Evolutionary conservation across 2,329 filamentous ascomycete species (phyloP), one percentile per base, ranked within the genome.

Genomic region (Ascochyta clinopodiicola): DNA sequence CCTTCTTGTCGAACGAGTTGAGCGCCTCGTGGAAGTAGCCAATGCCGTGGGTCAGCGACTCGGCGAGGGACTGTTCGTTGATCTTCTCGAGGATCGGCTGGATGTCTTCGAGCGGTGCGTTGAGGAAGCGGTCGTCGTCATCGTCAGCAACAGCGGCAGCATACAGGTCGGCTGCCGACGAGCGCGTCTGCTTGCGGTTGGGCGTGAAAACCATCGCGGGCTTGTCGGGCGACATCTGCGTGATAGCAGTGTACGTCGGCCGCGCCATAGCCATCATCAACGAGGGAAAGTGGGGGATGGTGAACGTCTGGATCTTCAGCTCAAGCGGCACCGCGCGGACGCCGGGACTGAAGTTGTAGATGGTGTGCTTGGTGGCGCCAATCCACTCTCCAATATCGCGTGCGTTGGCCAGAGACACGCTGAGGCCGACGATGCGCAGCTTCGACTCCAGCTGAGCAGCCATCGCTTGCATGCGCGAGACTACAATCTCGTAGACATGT

Each of bases 231-330:
- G 95, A 96, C 74, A 96, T 85, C 68, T 96, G 92, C 2, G 92
- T 85, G 63, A 99, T 91, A 2, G 94, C 90, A 57, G 91, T 82
- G 74, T 97, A 98, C 1, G 92, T 89, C 19, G 96, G 96, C 75
- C 96, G 94, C 15, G 93, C 92, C 95, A 99, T 99, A 13, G 95
- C 93, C 64, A 99, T 85, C 95, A 99, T 99, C 36, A 99, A 84
- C 10, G 95, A 98, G 4, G 95, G 96, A 79, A 96, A 97, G 73
- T 99, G 96, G 42, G 96, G 92, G 57, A 96, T 96, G 25, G 88
- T 91, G 79, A 95, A 99, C 1, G 93, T 94, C 76, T 99, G 95
- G 43, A 99, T 89, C 73, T 97, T 92, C 53, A 99, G 85, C 74
- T 98, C 94, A 29, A 99, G 80, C 21, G 94, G 93, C 17, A 97